These are phyloP conservation scores for Aquilaria agallochum DNA, from an alignment of 441 rosid genomes.

Conservation along the genomic window DNA sequence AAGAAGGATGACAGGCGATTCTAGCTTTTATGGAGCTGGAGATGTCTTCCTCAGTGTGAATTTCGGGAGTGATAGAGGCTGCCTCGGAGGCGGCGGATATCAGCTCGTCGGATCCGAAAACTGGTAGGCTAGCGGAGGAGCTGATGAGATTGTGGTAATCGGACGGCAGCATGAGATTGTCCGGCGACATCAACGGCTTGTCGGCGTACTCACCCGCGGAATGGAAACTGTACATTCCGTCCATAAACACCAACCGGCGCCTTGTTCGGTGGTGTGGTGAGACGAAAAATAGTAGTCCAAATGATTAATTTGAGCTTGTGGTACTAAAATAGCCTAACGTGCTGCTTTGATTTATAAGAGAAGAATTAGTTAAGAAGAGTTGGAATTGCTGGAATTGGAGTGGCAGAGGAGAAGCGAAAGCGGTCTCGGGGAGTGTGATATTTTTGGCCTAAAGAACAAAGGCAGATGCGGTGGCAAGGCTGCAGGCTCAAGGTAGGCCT, in stretches of 20 bases:
- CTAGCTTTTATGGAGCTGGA: conserved; percentile 56
- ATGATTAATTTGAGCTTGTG: not conserved
- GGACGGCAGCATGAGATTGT: conserved; percentile 48
- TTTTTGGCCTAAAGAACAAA: conserved; percentile 17
- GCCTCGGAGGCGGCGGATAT: conserved; percentile 57
- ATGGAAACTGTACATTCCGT: conserved; percentile 64
- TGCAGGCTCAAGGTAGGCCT: conserved; percentile 5
- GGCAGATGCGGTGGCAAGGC: conserved; percentile 15
- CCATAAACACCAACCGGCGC: conserved; percentile 35
- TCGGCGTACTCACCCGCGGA: conserved; percentile 54
- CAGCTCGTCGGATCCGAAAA: conserved; percentile 64
- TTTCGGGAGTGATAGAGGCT: conserved; percentile 48
- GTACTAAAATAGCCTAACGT: conserved; percentile 4
- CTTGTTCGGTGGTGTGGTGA: not conserved
- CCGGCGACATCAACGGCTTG: conserved; percentile 62
- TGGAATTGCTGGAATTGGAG: conserved; percentile 33
- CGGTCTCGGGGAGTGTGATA: conserved; percentile 23
- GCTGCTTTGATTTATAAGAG: not conserved
- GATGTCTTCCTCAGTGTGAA: conserved; percentile 39
- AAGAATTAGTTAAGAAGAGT: not conserved
- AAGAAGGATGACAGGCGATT: conserved; percentile 77
- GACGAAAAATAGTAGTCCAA: conserved; percentile 10
- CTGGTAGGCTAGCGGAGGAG: conserved; percentile 41
- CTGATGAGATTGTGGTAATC: conserved; percentile 37
- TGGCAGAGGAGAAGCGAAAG: conserved; percentile 24